Conservation (phyloP, 2,329 filamentous ascomycete genomes). For the Penicillium sumatraense region DNA sequence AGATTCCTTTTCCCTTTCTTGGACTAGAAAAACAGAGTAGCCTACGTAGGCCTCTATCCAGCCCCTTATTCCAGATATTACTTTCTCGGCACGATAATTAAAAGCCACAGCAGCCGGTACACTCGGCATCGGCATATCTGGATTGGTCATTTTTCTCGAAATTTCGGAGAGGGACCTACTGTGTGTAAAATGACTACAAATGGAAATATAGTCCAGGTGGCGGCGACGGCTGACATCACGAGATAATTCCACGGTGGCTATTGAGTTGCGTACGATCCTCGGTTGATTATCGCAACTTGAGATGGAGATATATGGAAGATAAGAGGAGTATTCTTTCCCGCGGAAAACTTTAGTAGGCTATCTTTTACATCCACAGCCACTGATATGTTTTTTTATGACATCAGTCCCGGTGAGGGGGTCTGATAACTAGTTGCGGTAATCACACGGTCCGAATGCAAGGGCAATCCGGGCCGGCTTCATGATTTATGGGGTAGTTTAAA, state of each 20-base stretch:
- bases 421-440: background rate
- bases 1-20: background rate
- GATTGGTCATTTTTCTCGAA: background rate
- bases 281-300: background rate
- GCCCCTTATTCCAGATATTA: background rate
- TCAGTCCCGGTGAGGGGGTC: background rate
- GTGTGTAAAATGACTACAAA: constrained; percentile 9
- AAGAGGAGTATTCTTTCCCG: constrained; percentile 4
- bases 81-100: constrained; percentile 1
- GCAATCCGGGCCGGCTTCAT: constrained; percentile 3
- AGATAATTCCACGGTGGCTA: background rate
- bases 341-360: background rate
- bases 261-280: background rate
- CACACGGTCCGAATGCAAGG: background rate
- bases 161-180: background rate
- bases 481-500: constrained; percentile 1
- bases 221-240: constrained; percentile 1
- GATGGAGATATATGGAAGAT: background rate
- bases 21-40: background rate
- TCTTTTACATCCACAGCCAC: background rate
- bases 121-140: background rate
- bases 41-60: background rate
- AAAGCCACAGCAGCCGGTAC: background rate
- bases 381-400: background rate
- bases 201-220: constrained; percentile 9